Evolutionary conservation across 805 yeast genomes (phyloP).

Genomic region (Metschnikowia colocasiae): DNA sequence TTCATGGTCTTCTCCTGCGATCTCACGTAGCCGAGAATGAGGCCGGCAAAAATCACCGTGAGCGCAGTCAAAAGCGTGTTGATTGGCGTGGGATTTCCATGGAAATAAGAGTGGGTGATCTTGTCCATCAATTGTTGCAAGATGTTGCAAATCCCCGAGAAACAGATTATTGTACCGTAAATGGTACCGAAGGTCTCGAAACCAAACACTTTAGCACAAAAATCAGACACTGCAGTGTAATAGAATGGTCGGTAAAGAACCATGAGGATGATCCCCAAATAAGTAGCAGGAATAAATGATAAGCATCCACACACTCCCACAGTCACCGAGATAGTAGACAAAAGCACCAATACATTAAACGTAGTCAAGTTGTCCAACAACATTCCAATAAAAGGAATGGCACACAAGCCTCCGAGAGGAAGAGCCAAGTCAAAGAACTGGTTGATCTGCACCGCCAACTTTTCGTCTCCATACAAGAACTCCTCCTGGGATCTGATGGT

Average conservation of each 20-base stretch:
- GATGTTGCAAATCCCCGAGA: slow-evolving; percentile 78
- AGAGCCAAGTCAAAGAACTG: slow-evolving; percentile 79
- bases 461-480: slow-evolving; percentile 55
- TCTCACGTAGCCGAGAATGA: slow-evolving; percentile 43
- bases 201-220: slow-evolving; percentile 89
- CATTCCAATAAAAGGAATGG: slow-evolving; percentile 84
- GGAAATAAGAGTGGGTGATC: slow-evolving; percentile 61
- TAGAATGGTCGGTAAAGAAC: slow-evolving; percentile 89
- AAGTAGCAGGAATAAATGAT: slow-evolving; percentile 52
- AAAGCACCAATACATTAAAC: slow-evolving; percentile 48
- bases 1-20: slow-evolving; percentile 39
- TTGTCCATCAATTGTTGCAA: slow-evolving; percentile 67
- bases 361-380: slow-evolving; percentile 73
- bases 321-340: slow-evolving; percentile 51
- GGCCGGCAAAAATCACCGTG: slow-evolving; percentile 51
- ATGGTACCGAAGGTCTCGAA: slow-evolving; percentile 88
- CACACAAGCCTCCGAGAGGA: slow-evolving; percentile 82
- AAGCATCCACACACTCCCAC: slow-evolving; percentile 74
- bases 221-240: slow-evolving; percentile 90
- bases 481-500: slow-evolving; percentile 80
- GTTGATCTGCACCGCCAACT: slow-evolving; percentile 52
- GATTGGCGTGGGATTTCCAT: slow-evolving; percentile 77
- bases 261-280: slow-evolving; percentile 64
- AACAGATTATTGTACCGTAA: slow-evolving; percentile 79
- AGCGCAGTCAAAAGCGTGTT: slow-evolving; percentile 52